Conservation (phyloP, 2,329 filamentous ascomycete species). For the Cyphellophora europaea region DNA sequence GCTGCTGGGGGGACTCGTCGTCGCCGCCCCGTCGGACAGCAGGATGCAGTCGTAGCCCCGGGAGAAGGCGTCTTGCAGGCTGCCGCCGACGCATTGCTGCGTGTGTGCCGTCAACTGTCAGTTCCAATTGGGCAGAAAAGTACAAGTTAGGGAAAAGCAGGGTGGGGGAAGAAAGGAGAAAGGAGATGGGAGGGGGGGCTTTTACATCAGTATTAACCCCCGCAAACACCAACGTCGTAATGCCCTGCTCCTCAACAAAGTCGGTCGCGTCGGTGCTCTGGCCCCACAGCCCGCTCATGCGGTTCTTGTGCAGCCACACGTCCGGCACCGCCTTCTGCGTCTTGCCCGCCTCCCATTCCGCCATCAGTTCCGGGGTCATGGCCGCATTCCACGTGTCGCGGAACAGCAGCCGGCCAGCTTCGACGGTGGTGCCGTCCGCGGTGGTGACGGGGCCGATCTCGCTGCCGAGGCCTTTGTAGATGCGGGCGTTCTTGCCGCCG, state of each 20-base stretch:
- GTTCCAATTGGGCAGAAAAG: background rate
- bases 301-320: conserved; percentile 46
- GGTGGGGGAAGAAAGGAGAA: background rate
- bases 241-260: conserved; percentile 31
- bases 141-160: background rate
- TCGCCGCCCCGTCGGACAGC: conserved; percentile 46
- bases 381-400: conserved; percentile 48
- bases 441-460: conserved; percentile 34
- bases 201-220: conserved; percentile 55
- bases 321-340: conserved; percentile 27
- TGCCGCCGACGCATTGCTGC: conserved; percentile 43
- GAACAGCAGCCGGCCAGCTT: conserved; percentile 35
- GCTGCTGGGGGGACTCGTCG: conserved; percentile 24
- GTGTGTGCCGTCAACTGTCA: background rate
- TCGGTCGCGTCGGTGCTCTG: conserved; percentile 32
- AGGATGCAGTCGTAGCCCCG: conserved; percentile 48
- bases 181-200: no score
- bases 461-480: conserved; percentile 35
- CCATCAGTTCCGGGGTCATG: conserved; percentile 39
- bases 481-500: conserved; percentile 18
- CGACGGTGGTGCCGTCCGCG: conserved; percentile 15
- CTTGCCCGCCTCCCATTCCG: conserved; percentile 26
- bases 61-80: conserved; percentile 46
- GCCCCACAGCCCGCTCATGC: conserved; percentile 50
- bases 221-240: conserved; percentile 44